Evolutionary conservation across 176 grass and related monocot species (phyloP).

Genomic region (Paspalum notatum): DNA sequence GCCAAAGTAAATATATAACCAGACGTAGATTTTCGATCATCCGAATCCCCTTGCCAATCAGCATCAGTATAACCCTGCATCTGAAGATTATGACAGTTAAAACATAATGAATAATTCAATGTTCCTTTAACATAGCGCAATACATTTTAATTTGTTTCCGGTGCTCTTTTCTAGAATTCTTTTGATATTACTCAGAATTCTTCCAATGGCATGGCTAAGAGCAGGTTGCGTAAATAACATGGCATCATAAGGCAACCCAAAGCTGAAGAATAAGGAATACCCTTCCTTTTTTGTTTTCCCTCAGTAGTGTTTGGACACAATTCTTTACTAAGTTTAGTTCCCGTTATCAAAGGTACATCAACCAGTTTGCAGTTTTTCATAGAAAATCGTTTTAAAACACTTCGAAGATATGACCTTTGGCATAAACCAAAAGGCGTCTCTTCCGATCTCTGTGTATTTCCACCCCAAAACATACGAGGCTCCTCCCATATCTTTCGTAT

Average conservation of each 20-base stretch:
- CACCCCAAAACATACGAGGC: not conserved
- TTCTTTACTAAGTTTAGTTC: not conserved
- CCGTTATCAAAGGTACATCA: too few relatives aligned
- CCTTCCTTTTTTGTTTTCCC: not conserved
- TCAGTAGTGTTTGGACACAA: not conserved
- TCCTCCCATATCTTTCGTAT: not conserved
- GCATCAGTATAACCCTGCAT: not conserved
- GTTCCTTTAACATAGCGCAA: not conserved
- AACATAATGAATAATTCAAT: constrained; percentile 2
- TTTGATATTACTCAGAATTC: constrained; percentile 17
- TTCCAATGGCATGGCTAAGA: not conserved
- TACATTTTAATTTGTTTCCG: not conserved
- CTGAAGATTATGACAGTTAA: constrained; percentile 9
- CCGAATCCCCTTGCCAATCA: too few relatives aligned
- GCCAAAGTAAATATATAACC: too few relatives aligned
- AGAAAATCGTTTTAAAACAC: too few relatives aligned
- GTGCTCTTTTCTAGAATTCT: not conserved
- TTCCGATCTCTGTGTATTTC: too few relatives aligned
- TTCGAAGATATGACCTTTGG: too few relatives aligned
- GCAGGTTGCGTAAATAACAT: constrained; percentile 7
- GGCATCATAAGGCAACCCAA: not conserved
- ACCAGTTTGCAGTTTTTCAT: too few relatives aligned
- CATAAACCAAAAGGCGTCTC: too few relatives aligned
- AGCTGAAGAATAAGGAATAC: constrained; percentile 3
- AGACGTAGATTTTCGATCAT: too few relatives aligned